Evolutionary conservation across 192 early-diverging fungal genomes (phyloP), one percentile per base, ranked within the genome.

Genomic region (Coemansia sp.): DNA sequence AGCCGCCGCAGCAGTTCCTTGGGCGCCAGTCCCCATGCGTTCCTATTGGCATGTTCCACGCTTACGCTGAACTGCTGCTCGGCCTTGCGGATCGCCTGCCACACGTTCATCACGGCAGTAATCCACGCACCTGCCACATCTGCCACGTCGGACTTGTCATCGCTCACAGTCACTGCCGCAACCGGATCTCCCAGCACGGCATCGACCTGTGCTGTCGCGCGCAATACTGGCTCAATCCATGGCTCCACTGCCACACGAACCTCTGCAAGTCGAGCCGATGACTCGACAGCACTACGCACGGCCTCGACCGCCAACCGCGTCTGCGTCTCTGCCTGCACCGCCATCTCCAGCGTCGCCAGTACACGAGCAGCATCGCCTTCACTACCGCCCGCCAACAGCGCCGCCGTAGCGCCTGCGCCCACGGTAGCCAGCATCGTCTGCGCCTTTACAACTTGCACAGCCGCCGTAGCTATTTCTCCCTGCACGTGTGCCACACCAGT

Each of bases 1-100:
- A 71, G n/a, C 15, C 70, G 60, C 14, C 58, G 68, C 45, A 80
- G 32, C 9, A 80, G 69, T 65, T 80, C 77, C 41, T 73, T 74
- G 61, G 72, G 49, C 49, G 32, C 35, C 49, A 80, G 38, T 5
- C 77, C 77, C 72, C 72, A 80, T 24, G 41, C 29, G 39, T 74
- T 74, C 43, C 35, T 11, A 21, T 74, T 65, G 9, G 29, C 32
- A 17, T 19, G 53, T 10, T 21, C n/a, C 3, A 11, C 45, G 3
- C n/a, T 45, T 0, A 48, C 55, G 17, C 17, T 23, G 47, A 47
- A 65, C 61, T 67, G 59, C 48, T 60, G 7, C 55, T 80, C 72
- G n/a, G 77, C 77, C 6, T n/a, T 51, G 39, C 55, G 21, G 12
- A 80, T 65, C 1, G 64, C 52, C 58, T 80, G 77, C 77, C 77